Base-by-base conservation (phyloP, 345 rosid genomes). In the Geranium brycei region DNA sequence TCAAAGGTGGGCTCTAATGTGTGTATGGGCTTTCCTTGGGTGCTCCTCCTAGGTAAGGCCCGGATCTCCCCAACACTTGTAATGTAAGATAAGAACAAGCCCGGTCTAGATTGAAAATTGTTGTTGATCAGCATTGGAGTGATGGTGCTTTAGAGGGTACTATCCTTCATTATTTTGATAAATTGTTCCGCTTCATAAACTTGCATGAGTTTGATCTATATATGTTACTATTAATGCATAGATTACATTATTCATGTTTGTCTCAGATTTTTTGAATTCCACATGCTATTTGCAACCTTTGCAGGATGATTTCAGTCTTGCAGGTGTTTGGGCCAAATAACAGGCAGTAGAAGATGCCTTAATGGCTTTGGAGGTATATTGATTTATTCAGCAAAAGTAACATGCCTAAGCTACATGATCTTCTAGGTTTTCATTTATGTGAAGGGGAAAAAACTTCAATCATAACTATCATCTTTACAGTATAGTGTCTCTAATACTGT, bases 51-150 rank as follows among this genome's bases (percentile, higher is more conserved):
- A n/a, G n/a, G n/a, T n/a, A n/a, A n/a, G n/a, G n/a, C n/a, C n/a
- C n/a, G n/a, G n/a, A n/a, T n/a, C n/a, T n/a, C n/a, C n/a, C n/a
- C n/a, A n/a, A n/a, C n/a, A n/a, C 74, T 67, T 93, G 13, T 87
- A 81, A 75, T n/a, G n/a, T n/a, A n/a, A n/a, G 73, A 86, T n/a
- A n/a, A n/a, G n/a, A n/a, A 67, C 75, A 75, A 73, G 99, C 99
- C 14, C 60, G 78, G 68, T 82, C 91, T 75, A 83, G 82, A 86
- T 75, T 93, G 68, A 86, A 86, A 80, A 77, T 35, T 61, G 99
- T 90, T 2, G 99, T 96, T 64, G 96, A 87, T 75, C 78, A 80
- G 82, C 99, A 93, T 68, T 93, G 99, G 99, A 93, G 95, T 62
- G 97, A 93, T 64, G 99, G 99, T n/a, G n/a, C n/a, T n/a, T n/a